Conservation (phyloP, 306 rosid genomes). For the Benincasa hispida region DNA sequence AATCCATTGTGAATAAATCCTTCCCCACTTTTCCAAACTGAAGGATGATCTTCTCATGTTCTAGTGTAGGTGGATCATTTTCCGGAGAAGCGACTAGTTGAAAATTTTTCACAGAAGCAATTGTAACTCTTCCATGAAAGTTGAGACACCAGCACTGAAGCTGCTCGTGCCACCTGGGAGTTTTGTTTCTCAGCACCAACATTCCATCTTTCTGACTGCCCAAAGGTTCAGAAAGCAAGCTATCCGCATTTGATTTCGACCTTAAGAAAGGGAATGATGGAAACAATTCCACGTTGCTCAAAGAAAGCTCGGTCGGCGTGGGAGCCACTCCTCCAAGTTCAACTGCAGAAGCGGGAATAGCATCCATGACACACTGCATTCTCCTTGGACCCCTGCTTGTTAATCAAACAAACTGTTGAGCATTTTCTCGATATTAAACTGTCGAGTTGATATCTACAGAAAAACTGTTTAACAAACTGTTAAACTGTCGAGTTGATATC, state of each 20-base stretch:
- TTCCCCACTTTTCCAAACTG: slow-evolving; percentile 71
- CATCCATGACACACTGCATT: slow-evolving; percentile 57
- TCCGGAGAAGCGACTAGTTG: slow-evolving; percentile 62
- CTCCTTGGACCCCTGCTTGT: slow-evolving; percentile 80
- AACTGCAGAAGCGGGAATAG: slow-evolving; percentile 42
- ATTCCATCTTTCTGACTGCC: slow-evolving; percentile 33
- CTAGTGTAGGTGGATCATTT: slow-evolving; percentile 41
- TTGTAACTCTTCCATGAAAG: slow-evolving; percentile 63
- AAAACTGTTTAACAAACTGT: too few relatives aligned
- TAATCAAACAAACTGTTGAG: neutral
- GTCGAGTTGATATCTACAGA: neutral
- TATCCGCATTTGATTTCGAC: slow-evolving; percentile 40
- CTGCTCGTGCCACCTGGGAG: slow-evolving; percentile 76
- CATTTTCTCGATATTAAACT: too few relatives aligned
- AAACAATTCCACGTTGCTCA: slow-evolving; percentile 30
- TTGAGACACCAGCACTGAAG: slow-evolving; percentile 75
- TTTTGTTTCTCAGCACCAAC: slow-evolving; percentile 52
- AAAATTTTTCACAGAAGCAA: slow-evolving; percentile 68
- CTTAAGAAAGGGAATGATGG: slow-evolving; percentile 42
- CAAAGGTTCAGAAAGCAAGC: slow-evolving; percentile 29
- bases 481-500: too few relatives aligned
- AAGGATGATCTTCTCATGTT: slow-evolving; percentile 56
- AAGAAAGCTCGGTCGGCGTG: slow-evolving; percentile 47
- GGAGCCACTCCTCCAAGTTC: slow-evolving; percentile 63
- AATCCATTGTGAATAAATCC: slow-evolving; percentile 69